These are phyloP conservation scores for Candida smagusa DNA, from an alignment of 1,139 yeast genomes.

Conservation along the genomic window DNA sequence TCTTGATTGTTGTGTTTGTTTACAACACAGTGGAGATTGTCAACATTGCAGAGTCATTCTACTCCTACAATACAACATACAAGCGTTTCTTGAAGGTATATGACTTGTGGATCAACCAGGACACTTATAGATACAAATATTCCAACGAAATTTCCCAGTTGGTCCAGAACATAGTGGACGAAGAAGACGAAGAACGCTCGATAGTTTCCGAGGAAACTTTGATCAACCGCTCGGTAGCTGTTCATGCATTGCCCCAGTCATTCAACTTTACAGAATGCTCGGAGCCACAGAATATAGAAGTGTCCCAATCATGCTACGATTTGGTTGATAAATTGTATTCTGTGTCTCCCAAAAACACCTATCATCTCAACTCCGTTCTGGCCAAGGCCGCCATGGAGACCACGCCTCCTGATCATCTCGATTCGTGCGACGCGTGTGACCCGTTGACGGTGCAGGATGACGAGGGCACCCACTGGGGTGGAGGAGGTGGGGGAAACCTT, in stretches of 20 bases:
- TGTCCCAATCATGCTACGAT: conserved; percentile 21
- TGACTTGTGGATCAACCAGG: conserved; percentile 15
- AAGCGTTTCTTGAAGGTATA: conserved; percentile 13
- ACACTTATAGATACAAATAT: conserved; percentile 8
- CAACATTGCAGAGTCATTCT: conserved; percentile 4
- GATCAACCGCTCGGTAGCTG: conserved; percentile 6
- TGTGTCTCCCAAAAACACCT: conserved; percentile 41
- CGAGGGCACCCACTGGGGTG: conserved; percentile 17
- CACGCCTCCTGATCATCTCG: conserved; percentile 9
- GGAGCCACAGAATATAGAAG: conserved; percentile 1
- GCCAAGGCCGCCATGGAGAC: conserved; percentile 25
- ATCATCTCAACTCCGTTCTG: conserved; percentile 30
- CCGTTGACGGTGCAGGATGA: conserved; percentile 9
- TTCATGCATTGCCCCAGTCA: conserved; percentile 9
- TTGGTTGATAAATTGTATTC: conserved; percentile 37
- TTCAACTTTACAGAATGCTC: conserved; percentile 7
- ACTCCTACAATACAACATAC: conserved; percentile 10
- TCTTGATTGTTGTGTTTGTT: conserved; percentile 11
- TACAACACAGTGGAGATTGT: conserved; percentile 7
- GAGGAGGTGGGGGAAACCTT: conserved; percentile 27
- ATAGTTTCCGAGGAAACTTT: conserved; percentile 13
- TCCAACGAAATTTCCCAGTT: conserved; percentile 8
- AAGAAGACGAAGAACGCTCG: conserved; percentile 7
- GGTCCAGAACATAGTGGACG: conserved; percentile 11
- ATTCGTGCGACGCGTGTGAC: conserved; percentile 11